Percentiles rank a stretch among this genome's conserved stretches.
These are phyloP conservation scores for Penicillium soppii DNA, from an alignment of 495 filamentous ascomycete species.

Conservation along the genomic window DNA sequence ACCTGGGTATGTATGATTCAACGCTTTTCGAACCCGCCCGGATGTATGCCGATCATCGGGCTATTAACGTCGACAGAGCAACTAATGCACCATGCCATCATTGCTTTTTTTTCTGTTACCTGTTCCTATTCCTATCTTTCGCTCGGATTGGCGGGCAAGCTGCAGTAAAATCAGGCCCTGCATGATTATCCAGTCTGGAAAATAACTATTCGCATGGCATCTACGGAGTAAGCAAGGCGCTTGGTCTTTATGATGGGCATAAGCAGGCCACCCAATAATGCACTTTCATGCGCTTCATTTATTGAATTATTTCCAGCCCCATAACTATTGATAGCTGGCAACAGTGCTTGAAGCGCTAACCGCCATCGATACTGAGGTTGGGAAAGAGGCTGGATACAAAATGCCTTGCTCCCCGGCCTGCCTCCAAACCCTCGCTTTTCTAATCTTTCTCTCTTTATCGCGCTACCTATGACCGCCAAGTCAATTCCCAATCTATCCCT, in stretches of 20 bases:
- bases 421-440: too few relatives aligned
- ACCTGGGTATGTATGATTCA: neutral
- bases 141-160: neutral
- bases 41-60: neutral
- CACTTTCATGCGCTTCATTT: neutral
- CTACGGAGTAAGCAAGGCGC: conserved; percentile 14
- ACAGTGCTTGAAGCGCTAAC: too few relatives aligned
- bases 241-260: neutral
- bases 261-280: neutral
- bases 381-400: conserved; percentile 1
- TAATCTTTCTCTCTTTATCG: too few relatives aligned
- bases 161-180: neutral
- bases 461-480: neutral
- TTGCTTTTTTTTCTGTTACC: neutral
- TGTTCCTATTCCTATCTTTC: neutral
- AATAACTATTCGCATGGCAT: conserved; percentile 2
- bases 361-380: neutral
- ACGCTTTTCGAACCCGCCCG: neutral
- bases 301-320: neutral
- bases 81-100: conserved; percentile 1
- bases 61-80: neutral
- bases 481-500: neutral
- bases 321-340: conserved; percentile 1
- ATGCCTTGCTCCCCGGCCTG: neutral
- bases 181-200: neutral